Percentiles rank a stretch among this genome's conserved stretches.
Evolutionary conservation across 495 filamentous ascomycete species (phyloP).

Genomic region (Aspergillus ostianus): DNA sequence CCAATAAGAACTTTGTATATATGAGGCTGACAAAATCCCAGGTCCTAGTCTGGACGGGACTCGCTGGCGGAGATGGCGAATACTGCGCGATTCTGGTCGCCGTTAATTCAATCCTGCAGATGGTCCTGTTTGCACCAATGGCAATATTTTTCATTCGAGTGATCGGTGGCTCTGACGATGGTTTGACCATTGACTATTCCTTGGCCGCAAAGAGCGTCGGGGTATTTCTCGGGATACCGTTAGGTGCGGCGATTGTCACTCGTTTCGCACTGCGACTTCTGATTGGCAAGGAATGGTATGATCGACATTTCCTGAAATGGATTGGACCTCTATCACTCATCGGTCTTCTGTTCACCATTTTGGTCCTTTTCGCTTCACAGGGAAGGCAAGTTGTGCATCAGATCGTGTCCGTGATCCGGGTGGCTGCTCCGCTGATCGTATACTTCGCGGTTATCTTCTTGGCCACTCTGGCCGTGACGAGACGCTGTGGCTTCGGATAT

Average conservation of each 20-base stretch:
- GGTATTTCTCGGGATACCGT: conserved; percentile 82
- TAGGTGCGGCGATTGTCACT: conserved; percentile 75
- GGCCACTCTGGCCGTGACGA: conserved; percentile 56
- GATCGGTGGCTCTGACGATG: conserved; percentile 47
- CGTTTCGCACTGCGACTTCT: conserved; percentile 60
- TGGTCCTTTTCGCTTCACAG: conserved; percentile 82
- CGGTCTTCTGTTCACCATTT: conserved; percentile 81
- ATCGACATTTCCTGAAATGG: conserved; percentile 66
- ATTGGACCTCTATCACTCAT: conserved; percentile 73
- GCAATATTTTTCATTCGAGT: conserved; percentile 75
- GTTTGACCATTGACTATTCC: conserved; percentile 59
- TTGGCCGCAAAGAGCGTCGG: conserved; percentile 76
- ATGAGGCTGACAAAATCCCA: conserved; percentile 20
- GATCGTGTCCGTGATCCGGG: conserved; percentile 77
- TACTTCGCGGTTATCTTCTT: conserved; percentile 79
- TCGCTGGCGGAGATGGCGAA: conserved; percentile 75
- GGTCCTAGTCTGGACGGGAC: conserved; percentile 76
- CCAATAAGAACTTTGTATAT: neutral
- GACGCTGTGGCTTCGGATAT: conserved; percentile 71
- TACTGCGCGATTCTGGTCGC: conserved; percentile 92
- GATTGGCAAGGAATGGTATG: conserved; percentile 59
- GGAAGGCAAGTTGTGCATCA: conserved; percentile 77
- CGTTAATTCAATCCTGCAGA: conserved; percentile 83
- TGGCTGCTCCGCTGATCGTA: conserved; percentile 74
- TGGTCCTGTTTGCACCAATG: conserved; percentile 80